Evolutionary conservation across 805 yeast genomes (phyloP), one percentile per base, ranked within the genome.

Genomic region (Yamadazyma akitaensis): DNA sequence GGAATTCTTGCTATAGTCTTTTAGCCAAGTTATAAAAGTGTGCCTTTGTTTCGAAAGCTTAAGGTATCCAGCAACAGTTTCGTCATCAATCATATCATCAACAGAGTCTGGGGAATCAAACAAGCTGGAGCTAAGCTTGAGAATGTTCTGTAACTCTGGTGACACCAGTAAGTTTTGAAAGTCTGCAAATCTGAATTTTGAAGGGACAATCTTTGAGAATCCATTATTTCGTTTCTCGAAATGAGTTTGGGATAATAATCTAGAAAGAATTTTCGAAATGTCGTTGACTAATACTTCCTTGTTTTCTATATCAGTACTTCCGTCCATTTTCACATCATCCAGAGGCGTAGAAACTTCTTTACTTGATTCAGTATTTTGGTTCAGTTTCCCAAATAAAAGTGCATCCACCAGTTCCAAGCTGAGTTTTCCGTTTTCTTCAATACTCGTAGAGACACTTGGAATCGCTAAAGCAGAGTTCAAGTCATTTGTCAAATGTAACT

Each of bases 21-120:
- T 76, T 12, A 88, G 62, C 92, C 96, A 88, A 0, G 59, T 48
- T 2, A 79, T 67, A 31, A 89, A 61, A 2, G 66, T 61, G 13
- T 72, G 65, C 43, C 79, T 78, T 16, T 44, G 48, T 36, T 40
- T 36, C 9, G 48, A 26, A 21, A 28, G 13, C 8, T 12, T 37
- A 13, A 31, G 26, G 31, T 39, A 24, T 12, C 9, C 19, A 4
- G 28, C n/a, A 3, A 43, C n/a, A 6, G 8, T 13, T 19, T 12
- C 10, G 19, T 40, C 44, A 24, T 36, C 44, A 16, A 28, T 31
- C 42, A 32, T 30, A 24, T 44, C 40, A 19, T n/a, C 16, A 18
- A 10, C 34, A n/a, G 34, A 16, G 18, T 34, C 40, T 16, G 34
- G 31, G 1, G 51, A 46, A 37, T 70, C 74, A 63, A 85, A 85